These are phyloP conservation scores for Backusella westeae DNA, from an alignment of 192 early-diverging fungal genomes.

Conservation along the genomic window DNA sequence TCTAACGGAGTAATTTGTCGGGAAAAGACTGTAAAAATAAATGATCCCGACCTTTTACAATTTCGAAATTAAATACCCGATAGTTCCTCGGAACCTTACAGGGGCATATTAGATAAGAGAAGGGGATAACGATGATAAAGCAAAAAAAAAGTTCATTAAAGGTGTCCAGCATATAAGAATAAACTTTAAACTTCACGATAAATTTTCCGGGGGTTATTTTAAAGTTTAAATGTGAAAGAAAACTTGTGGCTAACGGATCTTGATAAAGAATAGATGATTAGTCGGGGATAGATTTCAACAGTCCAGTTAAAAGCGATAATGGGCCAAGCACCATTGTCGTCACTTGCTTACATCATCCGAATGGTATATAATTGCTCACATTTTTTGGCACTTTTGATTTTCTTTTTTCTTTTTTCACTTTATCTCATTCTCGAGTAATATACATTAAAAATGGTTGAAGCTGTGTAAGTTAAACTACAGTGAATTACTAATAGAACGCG, in stretches of 20 bases:
- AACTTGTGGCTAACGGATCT: neutral
- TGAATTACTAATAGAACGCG: neutral
- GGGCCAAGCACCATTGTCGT: neutral
- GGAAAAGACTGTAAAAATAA: constrained; percentile 8
- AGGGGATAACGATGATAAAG: neutral
- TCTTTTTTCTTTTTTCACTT: constrained; percentile 16
- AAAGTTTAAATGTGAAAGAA: neutral
- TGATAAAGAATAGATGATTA: constrained; percentile 7
- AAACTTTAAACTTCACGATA: neutral
- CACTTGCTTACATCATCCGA: constrained; percentile 6
- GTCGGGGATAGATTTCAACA: constrained; percentile 3
- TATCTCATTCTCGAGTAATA: neutral
- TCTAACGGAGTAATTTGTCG: constrained; percentile 5
- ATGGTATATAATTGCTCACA: neutral
- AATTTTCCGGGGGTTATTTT: neutral
- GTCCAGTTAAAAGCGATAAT: constrained; percentile 3
- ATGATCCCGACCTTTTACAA: neutral
- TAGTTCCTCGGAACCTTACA: constrained; percentile 2
- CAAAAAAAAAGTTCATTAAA: neutral
- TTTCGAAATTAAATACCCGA: neutral
- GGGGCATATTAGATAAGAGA: neutral
- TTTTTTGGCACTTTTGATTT: constrained; percentile 9
- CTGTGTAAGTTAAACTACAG: constrained; percentile 17
- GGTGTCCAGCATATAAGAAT: neutral
- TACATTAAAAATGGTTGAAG: constrained; percentile 22